Percentiles rank a stretch among this genome's conserved stretches.
These are phyloP conservation scores for Scedosporium minutisporum DNA, from an alignment of 2,329 filamentous ascomycete genomes.

Conservation along the genomic window DNA sequence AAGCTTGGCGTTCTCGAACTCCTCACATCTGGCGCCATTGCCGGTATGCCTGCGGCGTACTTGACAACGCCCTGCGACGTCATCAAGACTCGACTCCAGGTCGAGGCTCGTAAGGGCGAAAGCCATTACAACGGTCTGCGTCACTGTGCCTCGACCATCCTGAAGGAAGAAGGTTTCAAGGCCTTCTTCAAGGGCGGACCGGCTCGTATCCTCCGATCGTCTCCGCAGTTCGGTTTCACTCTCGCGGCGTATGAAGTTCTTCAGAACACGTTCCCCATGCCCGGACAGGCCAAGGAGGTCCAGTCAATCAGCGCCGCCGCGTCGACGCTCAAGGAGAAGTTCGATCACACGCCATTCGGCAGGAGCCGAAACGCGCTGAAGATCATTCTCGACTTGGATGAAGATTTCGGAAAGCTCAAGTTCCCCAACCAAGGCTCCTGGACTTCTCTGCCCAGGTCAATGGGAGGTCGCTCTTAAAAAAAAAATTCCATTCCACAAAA, in stretches of 20 bases:
- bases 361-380: conserved; percentile 84
- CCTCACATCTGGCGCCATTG: conserved; percentile 87
- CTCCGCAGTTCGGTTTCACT: conserved; percentile 96
- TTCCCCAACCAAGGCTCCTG: conserved; percentile 44
- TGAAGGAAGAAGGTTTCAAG: conserved; percentile 82
- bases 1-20: conserved; percentile 86
- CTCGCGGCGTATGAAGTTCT: conserved; percentile 91
- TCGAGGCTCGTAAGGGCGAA: conserved; percentile 94
- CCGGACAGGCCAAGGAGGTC: conserved; percentile 49
- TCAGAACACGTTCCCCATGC: conserved; percentile 65
- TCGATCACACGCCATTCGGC: conserved; percentile 35
- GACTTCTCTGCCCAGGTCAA: conserved; percentile 41
- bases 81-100: conserved; percentile 97
- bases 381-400: conserved; percentile 87
- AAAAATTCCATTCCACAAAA: neutral
- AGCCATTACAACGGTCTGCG: conserved; percentile 76
- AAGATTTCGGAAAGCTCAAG: conserved; percentile 76
- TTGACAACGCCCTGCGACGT: conserved; percentile 96
- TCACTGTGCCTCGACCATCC: conserved; percentile 76
- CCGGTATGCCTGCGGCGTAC: conserved; percentile 85
- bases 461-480: conserved; percentile 20
- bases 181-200: conserved; percentile 99
- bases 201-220: conserved; percentile 87
- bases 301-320: conserved; percentile 48
- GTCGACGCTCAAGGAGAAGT: conserved; percentile 51